These are phyloP conservation scores for Dactylellina haptotyla DNA, from an alignment of 2,329 filamentous ascomycete species.

Conservation along the genomic window DNA sequence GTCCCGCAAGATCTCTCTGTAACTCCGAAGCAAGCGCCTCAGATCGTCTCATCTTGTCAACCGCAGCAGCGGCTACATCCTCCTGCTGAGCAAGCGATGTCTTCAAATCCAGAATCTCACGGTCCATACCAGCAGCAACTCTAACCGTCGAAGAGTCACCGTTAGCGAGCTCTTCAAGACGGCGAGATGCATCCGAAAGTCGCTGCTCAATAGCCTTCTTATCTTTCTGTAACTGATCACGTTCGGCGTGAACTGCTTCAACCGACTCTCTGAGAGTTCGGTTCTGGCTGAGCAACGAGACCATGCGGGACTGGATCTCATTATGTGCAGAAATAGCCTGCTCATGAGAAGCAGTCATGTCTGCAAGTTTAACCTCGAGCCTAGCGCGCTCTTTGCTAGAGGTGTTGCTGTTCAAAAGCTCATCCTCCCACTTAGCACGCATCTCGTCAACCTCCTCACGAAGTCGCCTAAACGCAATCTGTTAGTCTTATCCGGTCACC, in stretches of 20 bases:
- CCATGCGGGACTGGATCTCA: constrained; percentile 92
- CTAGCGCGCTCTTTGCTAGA: constrained; percentile 98
- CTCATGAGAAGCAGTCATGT: constrained; percentile 89
- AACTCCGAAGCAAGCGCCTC: constrained; percentile 87
- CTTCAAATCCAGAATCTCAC: constrained; percentile 88
- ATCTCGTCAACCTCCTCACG: constrained; percentile 97
- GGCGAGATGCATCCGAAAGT: constrained; percentile 84
- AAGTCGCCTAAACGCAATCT: constrained; percentile 69
- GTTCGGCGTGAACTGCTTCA: constrained; percentile 85
- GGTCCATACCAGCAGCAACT: constrained; percentile 87
- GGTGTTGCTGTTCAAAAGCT: constrained; percentile 95
- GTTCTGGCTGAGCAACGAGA: constrained; percentile 88
- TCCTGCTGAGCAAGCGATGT: constrained; percentile 89
- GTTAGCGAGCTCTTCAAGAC: constrained; percentile 85
- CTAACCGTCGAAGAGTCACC: constrained; percentile 88
- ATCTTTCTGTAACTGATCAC: constrained; percentile 84
- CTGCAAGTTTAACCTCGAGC: constrained; percentile 86
- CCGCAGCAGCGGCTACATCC: constrained; percentile 87
- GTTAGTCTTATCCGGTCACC: neutral
- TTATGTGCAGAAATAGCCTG: constrained; percentile 93
- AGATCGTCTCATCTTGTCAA: constrained; percentile 96
- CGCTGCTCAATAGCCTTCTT: constrained; percentile 88
- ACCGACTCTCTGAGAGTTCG: constrained; percentile 82
- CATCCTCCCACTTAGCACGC: constrained; percentile 96
- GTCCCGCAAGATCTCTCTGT: constrained; percentile 88